Evolutionary conservation across 495 filamentous ascomycete species (phyloP).

Genomic region (Xylaria nigripes): DNA sequence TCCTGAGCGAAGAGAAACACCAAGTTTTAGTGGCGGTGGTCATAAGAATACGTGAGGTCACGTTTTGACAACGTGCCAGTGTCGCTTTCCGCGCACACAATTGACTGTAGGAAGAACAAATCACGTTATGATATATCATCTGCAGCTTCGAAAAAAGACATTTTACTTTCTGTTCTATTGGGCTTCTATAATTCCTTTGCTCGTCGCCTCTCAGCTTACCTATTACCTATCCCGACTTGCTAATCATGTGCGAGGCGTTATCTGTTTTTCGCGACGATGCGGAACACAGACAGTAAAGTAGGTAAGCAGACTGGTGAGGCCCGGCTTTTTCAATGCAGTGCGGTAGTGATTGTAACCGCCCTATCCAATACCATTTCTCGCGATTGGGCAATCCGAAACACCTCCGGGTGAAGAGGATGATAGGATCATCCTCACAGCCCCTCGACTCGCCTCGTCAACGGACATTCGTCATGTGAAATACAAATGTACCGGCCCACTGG

Average conservation of each 20-base stretch:
- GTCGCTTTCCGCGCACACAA: background rate
- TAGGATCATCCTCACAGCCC: background rate
- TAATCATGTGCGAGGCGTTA: background rate
- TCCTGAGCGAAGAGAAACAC: background rate
- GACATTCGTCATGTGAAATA: background rate
- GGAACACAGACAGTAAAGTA: too few species aligned
- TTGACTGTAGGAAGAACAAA: background rate
- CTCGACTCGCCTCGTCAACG: background rate
- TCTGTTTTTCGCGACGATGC: background rate
- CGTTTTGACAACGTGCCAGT: background rate
- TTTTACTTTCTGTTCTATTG: too few species aligned
- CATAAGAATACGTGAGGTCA: background rate
- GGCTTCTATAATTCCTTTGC: background rate
- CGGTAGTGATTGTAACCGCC: background rate
- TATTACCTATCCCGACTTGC: background rate
- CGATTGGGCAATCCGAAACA: conserved; percentile 8
- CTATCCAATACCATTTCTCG: background rate
- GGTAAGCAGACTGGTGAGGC: background rate
- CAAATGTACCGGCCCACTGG: background rate
- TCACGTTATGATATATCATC: background rate
- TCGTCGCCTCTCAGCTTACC: background rate
- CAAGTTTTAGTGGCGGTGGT: background rate
- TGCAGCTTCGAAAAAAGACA: background rate
- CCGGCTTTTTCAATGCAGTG: background rate
- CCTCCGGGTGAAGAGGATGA: background rate